phyloP scores from a whole-genome alignment of 1,284 basidiomycete genomes.

The Pisolithus thermaeus region DNA sequence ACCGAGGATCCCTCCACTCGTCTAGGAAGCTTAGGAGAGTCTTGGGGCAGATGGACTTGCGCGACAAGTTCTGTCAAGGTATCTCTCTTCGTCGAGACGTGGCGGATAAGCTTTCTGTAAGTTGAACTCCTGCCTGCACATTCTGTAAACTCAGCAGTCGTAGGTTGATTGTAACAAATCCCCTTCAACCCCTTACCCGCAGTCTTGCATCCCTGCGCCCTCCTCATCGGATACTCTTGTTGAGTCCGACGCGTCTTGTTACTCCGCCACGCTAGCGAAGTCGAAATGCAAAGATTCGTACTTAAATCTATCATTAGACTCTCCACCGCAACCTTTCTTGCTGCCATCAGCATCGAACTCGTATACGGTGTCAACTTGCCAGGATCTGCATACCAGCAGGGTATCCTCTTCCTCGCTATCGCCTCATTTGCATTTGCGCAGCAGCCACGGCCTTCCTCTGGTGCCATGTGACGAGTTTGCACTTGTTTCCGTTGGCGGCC shows the following conservation, averaged over 20 bases:
- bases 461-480: constrained; percentile 3
- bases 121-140: background rate
- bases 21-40: constrained; percentile 20
- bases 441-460: constrained; percentile 1
- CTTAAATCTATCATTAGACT: constrained; percentile 13
- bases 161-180: background rate
- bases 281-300: constrained; percentile 16
- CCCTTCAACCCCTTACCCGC: background rate
- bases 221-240: constrained; percentile 24
- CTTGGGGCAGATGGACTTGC: constrained; percentile 19
- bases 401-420: background rate
- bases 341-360: background rate
- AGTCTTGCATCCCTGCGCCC: constrained; percentile 12
- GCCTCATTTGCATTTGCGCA: constrained; percentile 8
- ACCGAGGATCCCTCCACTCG: background rate
- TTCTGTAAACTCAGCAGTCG: background rate
- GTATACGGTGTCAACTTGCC: background rate
- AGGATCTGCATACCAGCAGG: background rate
- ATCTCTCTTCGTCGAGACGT: constrained; percentile 7
- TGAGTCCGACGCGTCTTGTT: constrained; percentile 8
- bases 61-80: constrained; percentile 18
- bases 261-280: constrained; percentile 16
- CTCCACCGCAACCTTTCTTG: background rate
- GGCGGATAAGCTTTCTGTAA: constrained; percentile 16
- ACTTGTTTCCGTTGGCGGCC: constrained; percentile 6